A percentile compares a stretch with the other conserved stretches of the same genome.
Conservation (phyloP, 2,329 filamentous ascomycete species). For the Aureobasidium sp. region DNA sequence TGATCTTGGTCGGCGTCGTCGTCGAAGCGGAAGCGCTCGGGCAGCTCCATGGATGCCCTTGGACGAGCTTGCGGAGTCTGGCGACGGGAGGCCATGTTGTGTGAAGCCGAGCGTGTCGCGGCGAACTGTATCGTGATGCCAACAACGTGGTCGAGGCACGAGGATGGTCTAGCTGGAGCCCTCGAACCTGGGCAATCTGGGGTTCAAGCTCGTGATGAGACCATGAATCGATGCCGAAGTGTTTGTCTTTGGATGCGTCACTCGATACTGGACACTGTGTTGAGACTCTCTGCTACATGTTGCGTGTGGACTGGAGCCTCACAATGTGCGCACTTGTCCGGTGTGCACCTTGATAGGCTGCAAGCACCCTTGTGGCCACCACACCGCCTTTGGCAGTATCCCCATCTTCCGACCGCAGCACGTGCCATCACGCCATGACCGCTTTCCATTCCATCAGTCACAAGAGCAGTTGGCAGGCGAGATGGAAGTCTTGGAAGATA, state of each 20-base stretch:
- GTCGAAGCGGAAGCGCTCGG: conserved; percentile 22
- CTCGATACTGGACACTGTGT: background rate
- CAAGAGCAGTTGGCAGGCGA: too few species aligned
- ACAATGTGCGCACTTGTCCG: background rate
- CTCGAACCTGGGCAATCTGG: background rate
- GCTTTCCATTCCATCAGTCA: background rate
- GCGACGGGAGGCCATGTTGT: conserved; percentile 1
- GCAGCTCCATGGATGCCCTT: conserved; percentile 21
- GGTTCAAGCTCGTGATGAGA: conserved; percentile 1
- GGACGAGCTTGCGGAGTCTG: background rate
- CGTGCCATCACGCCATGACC: background rate
- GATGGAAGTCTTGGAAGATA: background rate
- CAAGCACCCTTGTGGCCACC: background rate
- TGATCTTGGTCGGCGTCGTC: conserved; percentile 26
- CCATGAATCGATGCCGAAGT: background rate
- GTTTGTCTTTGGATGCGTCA: background rate
- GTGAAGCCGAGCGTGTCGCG: background rate
- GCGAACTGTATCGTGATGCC: conserved; percentile 8
- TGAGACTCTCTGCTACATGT: background rate
- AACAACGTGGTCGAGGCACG: conserved; percentile 15
- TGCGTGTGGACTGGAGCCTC: background rate
- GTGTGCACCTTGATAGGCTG: conserved; percentile 4
- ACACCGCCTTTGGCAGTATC: background rate
- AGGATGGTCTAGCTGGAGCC: background rate
- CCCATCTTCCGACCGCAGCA: background rate